Evolutionary conservation across 345 rosid genomes (phyloP).

Genomic region (Salix arbutifolia): DNA sequence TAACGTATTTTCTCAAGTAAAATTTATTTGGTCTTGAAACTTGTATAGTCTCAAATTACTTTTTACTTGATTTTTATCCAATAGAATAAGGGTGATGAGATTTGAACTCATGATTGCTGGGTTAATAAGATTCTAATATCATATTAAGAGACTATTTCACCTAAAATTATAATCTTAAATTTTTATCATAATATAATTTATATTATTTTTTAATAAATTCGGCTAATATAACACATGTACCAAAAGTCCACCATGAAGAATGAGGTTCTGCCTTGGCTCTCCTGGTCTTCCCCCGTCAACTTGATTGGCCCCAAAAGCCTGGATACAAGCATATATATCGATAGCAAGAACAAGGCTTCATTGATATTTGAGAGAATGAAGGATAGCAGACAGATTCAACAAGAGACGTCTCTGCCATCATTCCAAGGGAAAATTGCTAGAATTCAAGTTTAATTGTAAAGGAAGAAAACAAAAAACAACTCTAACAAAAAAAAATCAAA

Average conservation of each 20-base stretch:
- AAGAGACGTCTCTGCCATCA: slow-evolving; percentile 20
- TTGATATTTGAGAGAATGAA: background rate
- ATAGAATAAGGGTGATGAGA: no score
- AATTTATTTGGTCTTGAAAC: no score
- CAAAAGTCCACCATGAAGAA: slow-evolving; percentile 3
- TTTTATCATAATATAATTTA: no score
- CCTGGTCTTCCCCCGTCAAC: background rate
- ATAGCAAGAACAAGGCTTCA: background rate
- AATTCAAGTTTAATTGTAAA: background rate
- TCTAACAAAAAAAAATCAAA: no score
- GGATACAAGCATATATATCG: background rate
- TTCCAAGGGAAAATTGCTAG: background rate
- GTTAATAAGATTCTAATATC: no score
- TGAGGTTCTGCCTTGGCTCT: background rate
- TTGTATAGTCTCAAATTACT: no score
- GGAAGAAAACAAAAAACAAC: no score
- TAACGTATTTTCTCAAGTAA: no score
- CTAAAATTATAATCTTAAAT: no score
- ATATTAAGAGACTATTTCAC: rapidly evolving
- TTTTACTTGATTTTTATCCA: no score
- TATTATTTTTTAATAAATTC: background rate
- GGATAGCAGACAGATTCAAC: slow-evolving; percentile 19
- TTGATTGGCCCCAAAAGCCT: background rate
- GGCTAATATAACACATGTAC: slow-evolving; percentile 23
- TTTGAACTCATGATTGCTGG: no score